Evolutionary conservation across 2,329 filamentous ascomycete species (phyloP).

Genomic region (Exophiala xenobiotica): DNA sequence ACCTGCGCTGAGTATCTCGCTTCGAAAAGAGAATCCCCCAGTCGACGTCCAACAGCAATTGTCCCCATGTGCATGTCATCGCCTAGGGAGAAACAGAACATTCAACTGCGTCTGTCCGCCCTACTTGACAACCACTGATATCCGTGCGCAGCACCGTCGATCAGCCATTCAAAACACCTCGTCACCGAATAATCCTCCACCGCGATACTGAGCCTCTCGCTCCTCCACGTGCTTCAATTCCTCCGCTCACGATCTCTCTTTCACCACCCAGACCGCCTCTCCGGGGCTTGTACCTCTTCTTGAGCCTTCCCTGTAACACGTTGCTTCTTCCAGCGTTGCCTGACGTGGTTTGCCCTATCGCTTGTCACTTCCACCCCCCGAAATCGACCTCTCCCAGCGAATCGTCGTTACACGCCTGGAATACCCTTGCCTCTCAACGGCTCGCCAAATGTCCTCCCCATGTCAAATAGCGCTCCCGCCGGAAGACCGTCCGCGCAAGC

Average conservation of each 20-base stretch:
- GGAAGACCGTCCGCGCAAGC: conserved; percentile 43
- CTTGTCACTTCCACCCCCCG: conserved; percentile 12
- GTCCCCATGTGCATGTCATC: background rate
- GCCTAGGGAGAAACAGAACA: too few species aligned
- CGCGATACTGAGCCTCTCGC: conserved; percentile 25
- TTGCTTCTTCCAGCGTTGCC: conserved; percentile 16
- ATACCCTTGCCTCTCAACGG: conserved; percentile 17
- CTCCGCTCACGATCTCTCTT: conserved; percentile 4
- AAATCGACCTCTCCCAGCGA: conserved; percentile 20
- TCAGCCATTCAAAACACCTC: conserved; percentile 8
- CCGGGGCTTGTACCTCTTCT: background rate
- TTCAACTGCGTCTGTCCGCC: too few species aligned
- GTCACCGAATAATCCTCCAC: conserved; percentile 19
- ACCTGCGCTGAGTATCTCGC: background rate
- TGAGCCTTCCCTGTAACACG: conserved; percentile 14
- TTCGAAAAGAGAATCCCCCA: background rate
- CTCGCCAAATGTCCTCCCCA: conserved; percentile 52
- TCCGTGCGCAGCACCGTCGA: background rate
- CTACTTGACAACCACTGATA: background rate
- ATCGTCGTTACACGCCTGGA: conserved; percentile 28
- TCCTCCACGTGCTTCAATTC: conserved; percentile 25
- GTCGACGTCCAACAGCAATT: background rate
- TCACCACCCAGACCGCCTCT: conserved; percentile 18
- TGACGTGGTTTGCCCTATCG: conserved; percentile 11
- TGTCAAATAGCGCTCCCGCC: conserved; percentile 51